These are phyloP conservation scores for Huntiella bhutanensis DNA, from an alignment of 2,329 filamentous ascomycete genomes.

Conservation along the genomic window DNA sequence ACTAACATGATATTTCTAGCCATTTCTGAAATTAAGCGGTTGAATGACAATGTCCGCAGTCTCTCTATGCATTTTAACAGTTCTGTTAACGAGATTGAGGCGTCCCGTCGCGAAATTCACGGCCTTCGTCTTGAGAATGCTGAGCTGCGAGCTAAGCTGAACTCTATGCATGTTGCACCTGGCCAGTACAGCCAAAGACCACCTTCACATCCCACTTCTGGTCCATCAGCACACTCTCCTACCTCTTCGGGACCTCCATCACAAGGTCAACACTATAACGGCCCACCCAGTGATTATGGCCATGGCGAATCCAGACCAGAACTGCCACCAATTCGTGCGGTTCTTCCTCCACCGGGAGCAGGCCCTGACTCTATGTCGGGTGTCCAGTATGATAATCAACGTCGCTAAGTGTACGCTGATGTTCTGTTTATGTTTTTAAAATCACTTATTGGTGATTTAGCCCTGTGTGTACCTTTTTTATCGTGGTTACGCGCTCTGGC, in stretches of 20 bases:
- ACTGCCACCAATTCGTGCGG: slow-evolving; percentile 17
- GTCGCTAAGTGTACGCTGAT: slow-evolving; percentile 3
- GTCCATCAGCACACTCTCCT: slow-evolving; percentile 16
- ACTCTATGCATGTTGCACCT: slow-evolving; percentile 5
- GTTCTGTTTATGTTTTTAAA: too few relatives aligned
- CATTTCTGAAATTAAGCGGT: slow-evolving; percentile 41
- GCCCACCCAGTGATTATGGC: slow-evolving; percentile 1
- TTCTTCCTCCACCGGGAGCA: slow-evolving; percentile 23
- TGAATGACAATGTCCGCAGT: slow-evolving; percentile 28
- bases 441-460: too few relatives aligned
- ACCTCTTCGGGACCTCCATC: slow-evolving; percentile 14
- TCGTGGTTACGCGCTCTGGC: too few relatives aligned
- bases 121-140: slow-evolving; percentile 28
- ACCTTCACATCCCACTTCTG: slow-evolving; percentile 12
- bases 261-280: slow-evolving; percentile 16
- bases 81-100: slow-evolving; percentile 25
- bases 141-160: slow-evolving; percentile 24
- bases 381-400: slow-evolving; percentile 35
- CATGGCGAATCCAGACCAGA: slow-evolving; percentile 26
- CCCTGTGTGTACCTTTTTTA: not conserved
- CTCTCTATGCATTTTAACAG: slow-evolving; percentile 27
- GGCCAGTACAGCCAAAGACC: slow-evolving; percentile 9
- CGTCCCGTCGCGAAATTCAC: slow-evolving; percentile 30
- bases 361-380: slow-evolving; percentile 45
- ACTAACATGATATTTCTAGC: slow-evolving; percentile 22